Evolutionary conservation across 2,329 filamentous ascomycete genomes (phyloP), one percentile per base, ranked within the genome.

Genomic region (Neophaeococcomyces aloes): DNA sequence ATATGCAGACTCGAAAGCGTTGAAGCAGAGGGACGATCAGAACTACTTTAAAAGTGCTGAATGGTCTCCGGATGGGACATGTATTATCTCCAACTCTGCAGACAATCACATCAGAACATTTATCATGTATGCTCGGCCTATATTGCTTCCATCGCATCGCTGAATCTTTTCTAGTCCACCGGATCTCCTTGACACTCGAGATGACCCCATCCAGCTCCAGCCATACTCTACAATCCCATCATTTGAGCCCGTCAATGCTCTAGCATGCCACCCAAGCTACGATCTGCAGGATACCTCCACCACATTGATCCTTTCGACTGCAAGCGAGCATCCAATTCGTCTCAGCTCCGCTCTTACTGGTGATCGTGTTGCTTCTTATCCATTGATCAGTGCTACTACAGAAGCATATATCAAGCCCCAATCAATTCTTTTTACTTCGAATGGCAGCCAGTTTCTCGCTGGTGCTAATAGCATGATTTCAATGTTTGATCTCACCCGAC

Each of bases 21-120:
- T 4, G 4, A n/a, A 18, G 6, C 14, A 13, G 4, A 13, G 29
- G 3, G 7, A 7, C 31, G 8, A 29, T 11, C 32, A 53, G 52
- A 64, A 64, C 44, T 65, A 65, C 52, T 71, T 68, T 56, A 71
- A 66, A 49, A 58, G 59, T 29, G 66, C 65, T 13, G 61, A 69
- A 54, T 72, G 66, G 67, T 67, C 69, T 6, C 62, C 72, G 13
- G 76, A 80, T 56, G 76, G 76, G 5, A 77, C 72, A 1, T 71
- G 67, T 17, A 56, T 80, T 18, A 56, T 81, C 46, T 73, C 75
- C 2, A 68, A 69, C 31, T 72, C 66, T 45, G 68, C 65, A 15
- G 67, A 74, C 49, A 63, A 73, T 40, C 57, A 62, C 45, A 63
- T 75, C n/a, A 65, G 71, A 52, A 70, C 69, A 1, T 76, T 72